Conservation (phyloP, 2,329 filamentous ascomycete species). For the Fusarium sp. region DNA sequence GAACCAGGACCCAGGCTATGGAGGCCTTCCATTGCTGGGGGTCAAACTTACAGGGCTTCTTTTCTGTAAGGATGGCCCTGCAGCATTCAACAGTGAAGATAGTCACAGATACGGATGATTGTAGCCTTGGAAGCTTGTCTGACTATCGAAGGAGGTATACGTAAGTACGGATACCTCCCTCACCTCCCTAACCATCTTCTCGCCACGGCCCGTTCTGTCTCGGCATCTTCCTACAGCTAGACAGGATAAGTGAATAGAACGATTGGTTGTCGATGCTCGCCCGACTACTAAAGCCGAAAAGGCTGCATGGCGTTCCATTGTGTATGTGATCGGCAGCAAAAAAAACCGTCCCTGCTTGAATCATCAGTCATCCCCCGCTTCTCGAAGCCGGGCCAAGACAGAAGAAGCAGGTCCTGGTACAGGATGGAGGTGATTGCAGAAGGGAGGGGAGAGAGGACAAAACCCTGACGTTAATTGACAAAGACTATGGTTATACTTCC, state of each 20-base stretch:
- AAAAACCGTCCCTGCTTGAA: slow-evolving; percentile 17
- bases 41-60: too few relatives aligned
- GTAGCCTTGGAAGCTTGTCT: too few relatives aligned
- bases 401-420: slow-evolving; percentile 23
- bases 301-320: slow-evolving; percentile 40
- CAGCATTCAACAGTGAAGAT: not conserved
- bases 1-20: slow-evolving; percentile 5
- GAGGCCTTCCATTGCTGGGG: not conserved
- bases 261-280: slow-evolving; percentile 11
- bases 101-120: not conserved
- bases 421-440: not conserved
- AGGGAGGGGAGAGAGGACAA: not conserved
- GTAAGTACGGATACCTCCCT: too few relatives aligned
- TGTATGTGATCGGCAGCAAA: slow-evolving; percentile 35
- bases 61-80: too few relatives aligned
- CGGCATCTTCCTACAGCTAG: slow-evolving; percentile 28
- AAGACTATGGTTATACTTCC: slow-evolving; percentile 8
- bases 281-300: slow-evolving; percentile 25
- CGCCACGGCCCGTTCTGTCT: slow-evolving; percentile 40
- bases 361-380: slow-evolving; percentile 39
- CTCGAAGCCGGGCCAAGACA: slow-evolving; percentile 42
- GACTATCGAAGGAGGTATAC: too few relatives aligned
- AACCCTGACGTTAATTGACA: slow-evolving; percentile 5
- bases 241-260: slow-evolving; percentile 20
- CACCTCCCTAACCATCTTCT: slow-evolving; percentile 4